phyloP scores from a whole-genome alignment of 305 asterid species.

The Fraxinus floribunda region DNA sequence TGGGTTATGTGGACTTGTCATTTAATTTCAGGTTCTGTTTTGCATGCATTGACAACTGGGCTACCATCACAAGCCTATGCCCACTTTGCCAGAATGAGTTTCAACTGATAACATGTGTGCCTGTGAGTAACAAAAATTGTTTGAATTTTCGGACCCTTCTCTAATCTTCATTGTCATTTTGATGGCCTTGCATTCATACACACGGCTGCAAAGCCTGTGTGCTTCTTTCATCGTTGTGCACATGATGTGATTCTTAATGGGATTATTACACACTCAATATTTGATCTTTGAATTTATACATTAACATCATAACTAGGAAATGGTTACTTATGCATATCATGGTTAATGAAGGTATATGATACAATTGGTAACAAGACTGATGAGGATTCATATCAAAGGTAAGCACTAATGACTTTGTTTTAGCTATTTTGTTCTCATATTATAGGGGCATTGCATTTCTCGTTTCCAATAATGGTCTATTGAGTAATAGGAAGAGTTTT shows the following conservation, averaged over 20 bases:
- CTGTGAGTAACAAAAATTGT: slow-evolving; percentile 67
- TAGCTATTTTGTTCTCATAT: slow-evolving; percentile 25
- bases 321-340: slow-evolving; percentile 32
- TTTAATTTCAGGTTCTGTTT: slow-evolving; percentile 93
- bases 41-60: slow-evolving; percentile 99
- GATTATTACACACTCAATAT: not conserved
- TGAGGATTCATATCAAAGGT: slow-evolving; percentile 75
- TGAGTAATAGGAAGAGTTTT: slow-evolving; percentile 8
- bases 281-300: slow-evolving; percentile 12
- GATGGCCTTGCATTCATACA: slow-evolving; percentile 17
- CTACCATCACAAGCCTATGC: slow-evolving; percentile 91
- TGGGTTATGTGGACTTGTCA: slow-evolving; percentile 17
- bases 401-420: slow-evolving; percentile 19
- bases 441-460: slow-evolving; percentile 16
- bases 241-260: slow-evolving; percentile 10
- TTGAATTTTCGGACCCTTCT: slow-evolving; percentile 1
- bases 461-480: slow-evolving; percentile 13
- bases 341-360: slow-evolving; percentile 76
- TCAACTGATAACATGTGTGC: slow-evolving; percentile 97
- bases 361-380: slow-evolving; percentile 86
- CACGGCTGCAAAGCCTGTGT: slow-evolving; percentile 2
- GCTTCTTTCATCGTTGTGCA: not conserved
- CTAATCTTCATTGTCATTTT: slow-evolving; percentile 2
- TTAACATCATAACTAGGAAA: slow-evolving; percentile 4
- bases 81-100: slow-evolving; percentile 98